Base-by-base conservation (phyloP, 225 moss, liverwort and hornwort species). In the Physcomitrium patens region DNA sequence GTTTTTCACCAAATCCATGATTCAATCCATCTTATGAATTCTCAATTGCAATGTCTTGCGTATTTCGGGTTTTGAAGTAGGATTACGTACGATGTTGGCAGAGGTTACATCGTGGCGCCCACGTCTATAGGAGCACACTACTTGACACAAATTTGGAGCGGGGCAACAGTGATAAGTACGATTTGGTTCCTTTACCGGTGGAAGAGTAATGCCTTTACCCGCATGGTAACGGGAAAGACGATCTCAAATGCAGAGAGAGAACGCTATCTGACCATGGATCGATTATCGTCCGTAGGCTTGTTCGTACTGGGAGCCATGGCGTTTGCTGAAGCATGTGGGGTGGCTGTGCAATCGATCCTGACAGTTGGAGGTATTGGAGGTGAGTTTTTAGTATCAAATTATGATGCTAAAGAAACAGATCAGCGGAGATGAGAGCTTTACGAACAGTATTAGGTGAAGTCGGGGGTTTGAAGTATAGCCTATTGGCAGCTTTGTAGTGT, bases 301-400 rank as follows among this genome's bases (percentile, higher is more conserved):
- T 72, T 90, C 52, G 23, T 90, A 37, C 56, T 95, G 43, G 97
- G 93, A 73, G 89, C 82, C 77, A 79, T 99, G 90, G 93, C 89
- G 9, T 51, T 93, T 68, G 97, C 95, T 41, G 90, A 99, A 81
- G 93, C 93, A 72, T 89, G 85, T 79, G 97, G 92, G 51, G 87
- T 99, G 66, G 87, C 93, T 70, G 80, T 94, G 27, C 91, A 95
- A 55, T 95, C 97, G 0, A 80, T 99, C 18, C 79, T 99, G 27
- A 90, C 97, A 49, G 89, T 99, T 12, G 97, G 95, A 75, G 97
- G 97, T 63, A 86, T 99, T 72, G 93, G 97, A 90, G 97, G 97
- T 99, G 31, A 37, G 31, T 37, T 37, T 4, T 67, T 70, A 27
- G 28, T 0, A 37, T 37, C 31, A 37, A 73, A 52, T 60, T 26